These are phyloP conservation scores for Polychaeton citri DNA, from an alignment of 2,329 filamentous ascomycete genomes.

Conservation along the genomic window DNA sequence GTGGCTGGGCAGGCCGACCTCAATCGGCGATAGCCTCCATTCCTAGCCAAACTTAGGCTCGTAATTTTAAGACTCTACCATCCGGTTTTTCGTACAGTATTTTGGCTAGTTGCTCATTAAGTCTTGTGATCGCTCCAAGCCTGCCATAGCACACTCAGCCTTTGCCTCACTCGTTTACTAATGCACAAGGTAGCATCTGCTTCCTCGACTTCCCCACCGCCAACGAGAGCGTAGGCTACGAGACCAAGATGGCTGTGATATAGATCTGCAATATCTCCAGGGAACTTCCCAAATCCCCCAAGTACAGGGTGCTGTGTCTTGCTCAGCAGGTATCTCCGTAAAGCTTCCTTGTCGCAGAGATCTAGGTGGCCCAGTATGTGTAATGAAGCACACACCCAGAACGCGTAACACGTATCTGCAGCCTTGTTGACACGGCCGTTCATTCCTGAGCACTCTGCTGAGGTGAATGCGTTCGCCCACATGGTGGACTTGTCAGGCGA, in stretches of 20 bases:
- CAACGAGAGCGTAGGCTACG: conserved; percentile 55
- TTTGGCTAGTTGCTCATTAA: no score
- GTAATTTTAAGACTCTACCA: no score
- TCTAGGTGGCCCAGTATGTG: conserved; percentile 11
- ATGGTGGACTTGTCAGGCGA: conserved; percentile 11
- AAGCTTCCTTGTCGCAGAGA: conserved; percentile 6
- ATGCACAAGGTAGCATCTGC: conserved; percentile 69
- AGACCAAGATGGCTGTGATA: conserved; percentile 85
- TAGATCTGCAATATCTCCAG: conserved; percentile 46
- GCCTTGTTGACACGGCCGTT: conserved; percentile 86
- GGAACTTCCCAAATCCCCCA: conserved; percentile 34
- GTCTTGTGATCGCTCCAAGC: not conserved
- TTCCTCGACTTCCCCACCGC: conserved; percentile 46
- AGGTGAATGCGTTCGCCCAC: conserved; percentile 3
- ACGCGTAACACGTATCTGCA: conserved; percentile 90
- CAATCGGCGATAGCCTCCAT: no score
- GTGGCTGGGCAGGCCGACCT: no score
- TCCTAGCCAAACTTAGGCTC: no score
- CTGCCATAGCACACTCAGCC: conserved; percentile 16
- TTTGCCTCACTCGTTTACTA: conserved; percentile 40
- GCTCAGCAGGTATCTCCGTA: conserved; percentile 62
- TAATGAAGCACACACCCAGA: conserved; percentile 66
- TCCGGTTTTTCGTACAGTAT: no score
- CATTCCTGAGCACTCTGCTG: conserved; percentile 43
- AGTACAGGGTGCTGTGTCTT: conserved; percentile 71